These are phyloP conservation scores for Xenosphaeropsis pyriputrescens DNA, from an alignment of 2,329 filamentous ascomycete species.

Conservation along the genomic window DNA sequence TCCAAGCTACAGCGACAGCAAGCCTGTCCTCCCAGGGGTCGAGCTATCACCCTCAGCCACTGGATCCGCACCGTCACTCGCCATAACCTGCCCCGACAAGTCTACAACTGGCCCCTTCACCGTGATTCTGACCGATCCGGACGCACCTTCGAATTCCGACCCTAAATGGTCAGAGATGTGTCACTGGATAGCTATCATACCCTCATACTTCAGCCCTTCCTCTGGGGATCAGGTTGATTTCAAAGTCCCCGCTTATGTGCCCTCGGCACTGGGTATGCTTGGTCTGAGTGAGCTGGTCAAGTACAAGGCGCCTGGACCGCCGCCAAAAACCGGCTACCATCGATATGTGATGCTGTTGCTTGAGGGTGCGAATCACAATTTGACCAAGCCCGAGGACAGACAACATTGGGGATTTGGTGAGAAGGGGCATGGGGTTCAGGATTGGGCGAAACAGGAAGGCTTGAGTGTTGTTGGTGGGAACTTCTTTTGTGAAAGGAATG, in stretches of 20 bases:
- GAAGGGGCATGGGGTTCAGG: slow-evolving; percentile 29
- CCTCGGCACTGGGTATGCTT: background rate
- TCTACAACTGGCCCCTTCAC: slow-evolving; percentile 19
- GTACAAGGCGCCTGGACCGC: slow-evolving; percentile 38
- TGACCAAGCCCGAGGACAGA: slow-evolving; percentile 30
- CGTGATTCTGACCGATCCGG: slow-evolving; percentile 38
- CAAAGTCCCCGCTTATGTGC: no score
- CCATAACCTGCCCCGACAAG: slow-evolving; percentile 14
- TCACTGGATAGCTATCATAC: slow-evolving; percentile 28
- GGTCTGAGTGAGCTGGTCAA: background rate
- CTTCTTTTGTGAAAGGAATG: slow-evolving; percentile 21
- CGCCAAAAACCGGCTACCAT: slow-evolving; percentile 38
- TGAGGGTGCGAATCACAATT: slow-evolving; percentile 21
- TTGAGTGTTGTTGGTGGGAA: slow-evolving; percentile 28
- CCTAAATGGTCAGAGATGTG: slow-evolving; percentile 42
- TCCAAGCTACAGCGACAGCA: slow-evolving; percentile 26
- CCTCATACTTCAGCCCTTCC: background rate
- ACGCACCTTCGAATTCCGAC: slow-evolving; percentile 36
- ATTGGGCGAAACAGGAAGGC: slow-evolving; percentile 32
- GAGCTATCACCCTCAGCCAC: slow-evolving; percentile 19
- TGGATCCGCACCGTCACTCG: slow-evolving; percentile 13
- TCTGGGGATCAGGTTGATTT: no score
- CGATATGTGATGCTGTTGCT: slow-evolving; percentile 40
- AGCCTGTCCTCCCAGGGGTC: slow-evolving; percentile 31
- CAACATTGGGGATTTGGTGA: slow-evolving; percentile 39